A percentile compares a stretch with the other conserved stretches of the same genome.
These are phyloP conservation scores for Fusarium setosum DNA, from an alignment of 2,329 filamentous ascomycete genomes.

Conservation along the genomic window DNA sequence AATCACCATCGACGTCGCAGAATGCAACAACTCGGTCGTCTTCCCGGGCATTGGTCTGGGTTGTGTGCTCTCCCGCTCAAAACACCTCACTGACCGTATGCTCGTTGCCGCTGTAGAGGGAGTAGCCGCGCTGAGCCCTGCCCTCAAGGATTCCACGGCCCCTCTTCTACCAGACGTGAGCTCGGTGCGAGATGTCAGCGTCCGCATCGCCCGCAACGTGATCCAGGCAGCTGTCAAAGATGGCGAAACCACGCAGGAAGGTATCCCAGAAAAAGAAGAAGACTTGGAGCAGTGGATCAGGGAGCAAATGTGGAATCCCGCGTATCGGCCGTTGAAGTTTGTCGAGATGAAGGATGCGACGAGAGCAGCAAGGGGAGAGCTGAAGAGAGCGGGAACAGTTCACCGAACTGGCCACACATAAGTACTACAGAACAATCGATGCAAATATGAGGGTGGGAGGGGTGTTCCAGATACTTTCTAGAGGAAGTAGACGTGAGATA, in stretches of 20 bases:
- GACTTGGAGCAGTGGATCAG: slow-evolving; percentile 77
- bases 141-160: slow-evolving; percentile 69
- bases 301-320: slow-evolving; percentile 84
- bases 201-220: slow-evolving; percentile 80
- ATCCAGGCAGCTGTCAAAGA: slow-evolving; percentile 79
- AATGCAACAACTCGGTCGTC: slow-evolving; percentile 89
- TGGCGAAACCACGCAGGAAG: slow-evolving; percentile 71
- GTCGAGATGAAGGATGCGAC: slow-evolving; percentile 65
- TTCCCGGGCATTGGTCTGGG: slow-evolving; percentile 91
- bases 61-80: slow-evolving; percentile 75
- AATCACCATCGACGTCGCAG: slow-evolving; percentile 66
- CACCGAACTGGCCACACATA: slow-evolving; percentile 30
- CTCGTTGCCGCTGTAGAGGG: slow-evolving; percentile 83
- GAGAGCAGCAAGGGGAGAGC: slow-evolving; percentile 62
- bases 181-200: slow-evolving; percentile 79
- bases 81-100: slow-evolving; percentile 79
- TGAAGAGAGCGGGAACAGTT: slow-evolving; percentile 46
- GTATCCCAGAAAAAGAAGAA: slow-evolving; percentile 68
- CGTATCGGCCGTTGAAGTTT: slow-evolving; percentile 72
- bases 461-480: background rate
- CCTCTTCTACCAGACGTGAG: slow-evolving; percentile 82
- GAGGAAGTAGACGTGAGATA: background rate
- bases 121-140: slow-evolving; percentile 77
- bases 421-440: background rate
- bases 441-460: background rate